Evolutionary conservation across 352 stramenopile genomes (phyloP).

Genomic region (Thraustochytrium sp.): DNA sequence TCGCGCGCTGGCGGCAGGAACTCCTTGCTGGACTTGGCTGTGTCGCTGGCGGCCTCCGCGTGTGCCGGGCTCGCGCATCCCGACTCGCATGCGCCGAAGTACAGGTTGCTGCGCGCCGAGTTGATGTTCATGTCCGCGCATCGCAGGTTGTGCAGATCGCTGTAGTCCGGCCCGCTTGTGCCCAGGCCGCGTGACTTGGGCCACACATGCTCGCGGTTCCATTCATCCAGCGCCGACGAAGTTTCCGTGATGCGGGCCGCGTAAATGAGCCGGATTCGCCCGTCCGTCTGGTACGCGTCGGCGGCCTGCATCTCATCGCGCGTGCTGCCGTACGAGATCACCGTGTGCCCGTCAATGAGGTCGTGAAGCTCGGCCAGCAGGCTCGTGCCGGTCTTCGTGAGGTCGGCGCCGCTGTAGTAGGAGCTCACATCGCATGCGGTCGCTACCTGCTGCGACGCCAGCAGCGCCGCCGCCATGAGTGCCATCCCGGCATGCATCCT

Average conservation of each 20-base stretch:
- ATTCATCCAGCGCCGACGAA: conserved; percentile 42
- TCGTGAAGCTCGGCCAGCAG: conserved; percentile 17
- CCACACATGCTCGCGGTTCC: conserved; percentile 61
- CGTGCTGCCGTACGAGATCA: conserved; percentile 1
- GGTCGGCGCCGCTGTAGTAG: too few relatives aligned
- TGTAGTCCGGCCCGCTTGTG: conserved; percentile 52
- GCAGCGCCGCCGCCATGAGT: too few relatives aligned
- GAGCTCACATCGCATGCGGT: too few relatives aligned
- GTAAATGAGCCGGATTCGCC: not conserved
- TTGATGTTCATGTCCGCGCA: conserved; percentile 58
- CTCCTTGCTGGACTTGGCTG: not conserved
- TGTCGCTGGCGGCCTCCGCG: conserved; percentile 11
- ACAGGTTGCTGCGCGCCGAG: conserved; percentile 52
- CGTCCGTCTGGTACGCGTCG: conserved; percentile 6
- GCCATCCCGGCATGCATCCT: too few relatives aligned
- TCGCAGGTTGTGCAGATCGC: conserved; percentile 58
- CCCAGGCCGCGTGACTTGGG: conserved; percentile 54
- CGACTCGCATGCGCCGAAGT: conserved; percentile 53
- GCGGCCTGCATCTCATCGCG: not conserved
- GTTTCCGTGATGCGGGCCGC: not conserved
- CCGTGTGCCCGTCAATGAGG: conserved; percentile 37
- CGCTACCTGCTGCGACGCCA: too few relatives aligned
- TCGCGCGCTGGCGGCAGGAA: conserved; percentile 8
- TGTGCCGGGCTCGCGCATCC: not conserved
- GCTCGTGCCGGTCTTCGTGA: not conserved